Percentiles rank a stretch among this genome's conserved stretches.
phyloP scores from a whole-genome alignment of 176 grass and related monocot genomes.

The Oryza punctata region DNA sequence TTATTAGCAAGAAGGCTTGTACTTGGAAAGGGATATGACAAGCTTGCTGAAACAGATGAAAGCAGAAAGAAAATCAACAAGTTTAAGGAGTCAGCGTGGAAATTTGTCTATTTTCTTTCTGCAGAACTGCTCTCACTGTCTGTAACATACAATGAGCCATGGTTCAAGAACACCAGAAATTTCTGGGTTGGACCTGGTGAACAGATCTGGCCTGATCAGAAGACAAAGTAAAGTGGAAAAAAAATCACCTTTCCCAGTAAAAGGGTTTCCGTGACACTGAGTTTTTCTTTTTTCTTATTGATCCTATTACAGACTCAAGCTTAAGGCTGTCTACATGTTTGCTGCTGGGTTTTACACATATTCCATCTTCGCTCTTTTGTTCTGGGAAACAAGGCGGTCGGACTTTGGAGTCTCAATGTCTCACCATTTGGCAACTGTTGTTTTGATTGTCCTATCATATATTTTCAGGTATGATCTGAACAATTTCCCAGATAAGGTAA shows the following conservation, averaged over 20 bases:
- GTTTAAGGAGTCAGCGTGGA: slow-evolving; percentile 96
- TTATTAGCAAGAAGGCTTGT: slow-evolving; percentile 61
- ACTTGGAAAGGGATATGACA: slow-evolving; percentile 63
- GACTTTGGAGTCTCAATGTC: slow-evolving; percentile 89
- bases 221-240: slow-evolving; percentile 63
- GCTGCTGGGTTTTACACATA: slow-evolving; percentile 94
- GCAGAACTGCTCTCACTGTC: slow-evolving; percentile 70
- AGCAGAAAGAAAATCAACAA: slow-evolving; percentile 79
- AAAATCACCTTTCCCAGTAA: not conserved
- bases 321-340: slow-evolving; percentile 93
- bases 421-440: slow-evolving; percentile 77
- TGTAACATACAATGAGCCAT: slow-evolving; percentile 85
- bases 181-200: slow-evolving; percentile 89
- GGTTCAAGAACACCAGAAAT: slow-evolving; percentile 77
- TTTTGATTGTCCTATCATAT: slow-evolving; percentile 84
- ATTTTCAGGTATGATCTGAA: slow-evolving; percentile 67
- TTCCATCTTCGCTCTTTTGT: slow-evolving; percentile 90
- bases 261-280: not conserved
- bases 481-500: not conserved
- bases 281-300: not conserved
- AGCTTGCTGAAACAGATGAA: slow-evolving; percentile 53
- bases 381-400: slow-evolving; percentile 87
- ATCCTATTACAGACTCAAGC: slow-evolving; percentile 62
- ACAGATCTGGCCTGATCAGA: slow-evolving; percentile 95
- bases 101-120: slow-evolving; percentile 87